These are phyloP conservation scores for Aphanomyces invadans DNA, from an alignment of 352 stramenopile species.

Conservation along the genomic window DNA sequence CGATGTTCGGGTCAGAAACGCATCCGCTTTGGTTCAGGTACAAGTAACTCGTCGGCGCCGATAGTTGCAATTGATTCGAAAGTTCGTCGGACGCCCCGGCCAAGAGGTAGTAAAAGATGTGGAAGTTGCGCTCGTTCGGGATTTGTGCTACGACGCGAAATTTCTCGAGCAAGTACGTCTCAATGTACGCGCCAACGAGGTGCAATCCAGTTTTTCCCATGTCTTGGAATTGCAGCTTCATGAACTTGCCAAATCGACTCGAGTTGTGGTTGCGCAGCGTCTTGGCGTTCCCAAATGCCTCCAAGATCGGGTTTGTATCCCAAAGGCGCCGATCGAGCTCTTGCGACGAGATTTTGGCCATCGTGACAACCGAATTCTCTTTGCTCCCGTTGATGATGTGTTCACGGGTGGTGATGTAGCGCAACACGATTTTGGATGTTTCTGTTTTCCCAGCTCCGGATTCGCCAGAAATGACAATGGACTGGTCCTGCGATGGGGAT, in stretches of 20 bases:
- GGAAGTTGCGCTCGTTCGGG: constrained; percentile 82
- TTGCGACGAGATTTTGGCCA: constrained; percentile 52
- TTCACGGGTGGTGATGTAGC: constrained; percentile 77
- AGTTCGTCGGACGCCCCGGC: constrained; percentile 60
- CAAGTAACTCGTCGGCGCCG: constrained; percentile 45
- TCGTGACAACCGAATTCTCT: constrained; percentile 25
- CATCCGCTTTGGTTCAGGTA: constrained; percentile 86
- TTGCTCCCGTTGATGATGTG: constrained; percentile 43
- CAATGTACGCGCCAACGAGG: constrained; percentile 70
- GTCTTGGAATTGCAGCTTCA: constrained; percentile 82
- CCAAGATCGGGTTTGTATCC: constrained; percentile 85
- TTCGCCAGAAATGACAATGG: constrained; percentile 84
- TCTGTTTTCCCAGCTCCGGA: constrained; percentile 83
- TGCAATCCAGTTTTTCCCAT: constrained; percentile 44
- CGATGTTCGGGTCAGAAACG: constrained; percentile 71
- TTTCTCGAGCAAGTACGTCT: constrained; percentile 86
- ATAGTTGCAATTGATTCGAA: constrained; percentile 47
- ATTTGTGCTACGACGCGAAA: constrained; percentile 85
- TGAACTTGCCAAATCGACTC: constrained; percentile 83
- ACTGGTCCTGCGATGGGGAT: constrained; percentile 72
- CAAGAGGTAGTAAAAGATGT: constrained; percentile 89
- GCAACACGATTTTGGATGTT: constrained; percentile 84
- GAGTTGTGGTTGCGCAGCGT: constrained; percentile 85
- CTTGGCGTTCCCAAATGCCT: constrained; percentile 85
- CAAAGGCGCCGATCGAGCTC: constrained; percentile 81